Base-by-base conservation (phyloP, 306 rosid genomes). In the Prunus dulcis region DNA sequence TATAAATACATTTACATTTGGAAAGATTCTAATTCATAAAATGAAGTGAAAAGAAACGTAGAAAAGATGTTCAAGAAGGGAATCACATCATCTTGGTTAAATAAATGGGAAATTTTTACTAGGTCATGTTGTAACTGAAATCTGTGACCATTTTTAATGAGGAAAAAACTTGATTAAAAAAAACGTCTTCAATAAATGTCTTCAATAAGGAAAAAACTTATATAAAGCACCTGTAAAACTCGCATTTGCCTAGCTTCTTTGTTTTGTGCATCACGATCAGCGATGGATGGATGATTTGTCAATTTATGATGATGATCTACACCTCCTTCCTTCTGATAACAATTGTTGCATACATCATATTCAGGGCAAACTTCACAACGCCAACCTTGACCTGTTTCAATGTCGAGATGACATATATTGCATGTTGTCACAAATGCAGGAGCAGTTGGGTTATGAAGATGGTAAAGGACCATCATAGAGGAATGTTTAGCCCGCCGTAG, bases 311-410 rank as follows among this genome's bases (percentile, higher is more conserved):
- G 93, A 84, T 96, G 99, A 81, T 89, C 96, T 74, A 84, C 73
- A 69, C 88, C 93, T 8, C 96, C 95, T 25, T 90, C 96, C 88
- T 87, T 94, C 84, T 89, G 97, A 83, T 91, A 92, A 85, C 99
- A 96, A 80, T 90, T 82, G 84, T 91, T 92, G 90, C 98, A 96
- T 27, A 92, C 90, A 80, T 91, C 99, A 43, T 91, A 96, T 71
- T 96, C 99, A 18, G 98, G 89, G 86, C 99, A 96, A 76, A 91
- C 86, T 82, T 96, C 99, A 82, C 98, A 96, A 17, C 90, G 96
- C 99, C 99, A 96, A 64, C 99, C 98, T 86, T 96, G 99, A 53
- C 98, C 98, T 72, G 96, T 91, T 85, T 92, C 99, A 74, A 92
- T 88, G 80, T 96, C 99, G 51, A 91, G 91, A 86, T 75, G 86